A percentile compares a stretch with the other conserved stretches of the same genome.
Evolutionary conservation across 2,329 filamentous ascomycete genomes (phyloP).

Genomic region (Chrysoporthe cubensis): DNA sequence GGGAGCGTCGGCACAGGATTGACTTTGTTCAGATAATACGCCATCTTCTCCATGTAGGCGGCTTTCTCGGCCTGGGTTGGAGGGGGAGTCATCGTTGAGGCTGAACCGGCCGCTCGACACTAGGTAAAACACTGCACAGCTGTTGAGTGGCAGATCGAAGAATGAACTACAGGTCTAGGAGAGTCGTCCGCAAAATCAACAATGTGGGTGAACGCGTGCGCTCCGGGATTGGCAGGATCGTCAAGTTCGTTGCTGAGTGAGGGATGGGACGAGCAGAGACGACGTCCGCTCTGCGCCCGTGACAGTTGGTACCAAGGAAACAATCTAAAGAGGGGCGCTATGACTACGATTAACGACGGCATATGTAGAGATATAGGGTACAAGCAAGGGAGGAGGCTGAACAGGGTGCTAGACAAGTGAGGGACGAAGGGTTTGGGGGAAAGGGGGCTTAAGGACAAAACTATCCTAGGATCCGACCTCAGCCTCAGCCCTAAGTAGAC

Average conservation of each 20-base stretch:
- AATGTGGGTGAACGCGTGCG: not conserved
- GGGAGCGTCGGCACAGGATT: conserved; percentile 75
- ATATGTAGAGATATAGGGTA: not conserved
- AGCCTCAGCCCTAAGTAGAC: not conserved
- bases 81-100: conserved; percentile 17
- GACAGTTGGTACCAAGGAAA: not conserved
- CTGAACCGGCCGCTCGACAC: not conserved
- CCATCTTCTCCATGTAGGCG: conserved; percentile 41
- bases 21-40: conserved; percentile 56
- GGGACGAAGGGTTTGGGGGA: not conserved
- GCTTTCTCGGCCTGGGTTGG: conserved; percentile 20
- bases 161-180: not conserved
- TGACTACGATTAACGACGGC: not conserved
- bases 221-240: not conserved
- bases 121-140: not conserved
- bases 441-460: not conserved
- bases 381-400: not conserved
- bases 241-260: not conserved
- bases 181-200: not conserved
- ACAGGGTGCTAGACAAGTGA: not conserved
- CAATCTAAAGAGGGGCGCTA: not conserved
- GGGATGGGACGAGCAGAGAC: not conserved
- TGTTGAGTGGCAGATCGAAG: not conserved
- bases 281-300: not conserved
- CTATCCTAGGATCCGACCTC: not conserved